A percentile compares a stretch with the other conserved stretches of the same genome.
Conservation (phyloP, 208 protist species). For the Acanthamoeba triangularis region DNA sequence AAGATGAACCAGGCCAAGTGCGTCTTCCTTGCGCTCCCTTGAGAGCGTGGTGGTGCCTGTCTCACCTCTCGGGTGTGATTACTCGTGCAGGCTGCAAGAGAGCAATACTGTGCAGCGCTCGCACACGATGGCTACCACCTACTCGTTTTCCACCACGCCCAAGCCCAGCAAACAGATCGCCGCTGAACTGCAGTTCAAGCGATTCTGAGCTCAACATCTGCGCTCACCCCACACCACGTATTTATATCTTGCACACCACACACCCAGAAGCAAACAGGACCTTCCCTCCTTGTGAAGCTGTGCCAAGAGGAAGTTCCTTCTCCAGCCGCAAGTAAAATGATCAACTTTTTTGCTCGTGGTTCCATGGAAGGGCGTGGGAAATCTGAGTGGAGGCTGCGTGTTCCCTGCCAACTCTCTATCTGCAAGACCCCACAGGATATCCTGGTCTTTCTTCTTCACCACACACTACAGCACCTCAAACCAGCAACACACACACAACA, state of each 20-base stretch:
- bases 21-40: not conserved
- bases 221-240: not conserved
- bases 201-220: constrained; percentile 11
- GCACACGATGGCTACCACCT: constrained; percentile 26
- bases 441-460: too few species aligned
- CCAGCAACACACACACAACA: not conserved
- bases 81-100: not conserved
- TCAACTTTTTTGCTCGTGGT: not conserved
- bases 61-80: not conserved
- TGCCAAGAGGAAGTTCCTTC: too few species aligned
- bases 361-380: not conserved
- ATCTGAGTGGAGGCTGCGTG: not conserved
- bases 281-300: too few species aligned
- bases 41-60: not conserved
- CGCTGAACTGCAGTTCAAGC: constrained; percentile 37
- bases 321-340: not conserved
- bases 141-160: constrained; percentile 24
- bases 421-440: not conserved
- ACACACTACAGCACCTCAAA: not conserved
- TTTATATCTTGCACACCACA: too few species aligned
- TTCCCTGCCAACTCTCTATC: not conserved
- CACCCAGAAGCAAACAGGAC: too few species aligned
- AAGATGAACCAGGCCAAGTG: constrained; percentile 71
- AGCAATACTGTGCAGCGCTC: not conserved
- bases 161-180: not conserved